A percentile compares a stretch with the other conserved stretches of the same genome.
phyloP scores from a whole-genome alignment of 2,329 filamentous ascomycete species.

The Calonectria fujianensis region DNA sequence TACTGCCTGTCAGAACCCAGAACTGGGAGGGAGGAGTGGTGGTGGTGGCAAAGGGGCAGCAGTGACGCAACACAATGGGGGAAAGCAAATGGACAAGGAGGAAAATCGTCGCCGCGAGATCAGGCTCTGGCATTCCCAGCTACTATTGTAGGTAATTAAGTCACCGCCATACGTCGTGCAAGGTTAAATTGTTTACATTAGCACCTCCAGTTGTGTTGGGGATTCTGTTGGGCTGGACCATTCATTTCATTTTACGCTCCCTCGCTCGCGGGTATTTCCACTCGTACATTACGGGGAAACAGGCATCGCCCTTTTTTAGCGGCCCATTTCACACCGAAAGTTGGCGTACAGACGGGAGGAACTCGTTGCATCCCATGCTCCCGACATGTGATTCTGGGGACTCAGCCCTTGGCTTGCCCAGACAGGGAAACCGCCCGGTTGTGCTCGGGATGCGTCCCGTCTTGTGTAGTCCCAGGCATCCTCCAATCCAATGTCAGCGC shows the following conservation, averaged over 20 bases:
- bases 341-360: slow-evolving; percentile 14
- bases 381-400: slow-evolving; percentile 39
- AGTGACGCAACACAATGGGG: slow-evolving; percentile 16
- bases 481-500: slow-evolving; percentile 18
- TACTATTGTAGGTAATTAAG: slow-evolving; percentile 9
- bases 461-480: slow-evolving; percentile 5
- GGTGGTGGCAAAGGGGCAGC: slow-evolving; percentile 6
- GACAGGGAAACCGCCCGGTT: slow-evolving; percentile 28
- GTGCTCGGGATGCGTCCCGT: slow-evolving; percentile 18
- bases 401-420: slow-evolving; percentile 19
- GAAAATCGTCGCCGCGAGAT: background rate
- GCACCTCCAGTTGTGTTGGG: slow-evolving; percentile 42
- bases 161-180: background rate
- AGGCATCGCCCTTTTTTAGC: slow-evolving; percentile 24
- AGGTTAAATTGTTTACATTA: slow-evolving; percentile 30
- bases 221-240: slow-evolving; percentile 43
- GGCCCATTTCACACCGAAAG: slow-evolving; percentile 37
- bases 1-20: background rate
- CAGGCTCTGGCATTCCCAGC: slow-evolving; percentile 18
- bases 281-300: slow-evolving; percentile 18
- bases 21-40: background rate
- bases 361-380: slow-evolving; percentile 15
- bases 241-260: slow-evolving; percentile 25
- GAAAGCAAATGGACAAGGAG: background rate
- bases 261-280: slow-evolving; percentile 18